Evolutionary conservation across 306 rosid genomes (phyloP), one percentile per base, ranked within the genome.

Genomic region (Aeschynomene evenia): DNA sequence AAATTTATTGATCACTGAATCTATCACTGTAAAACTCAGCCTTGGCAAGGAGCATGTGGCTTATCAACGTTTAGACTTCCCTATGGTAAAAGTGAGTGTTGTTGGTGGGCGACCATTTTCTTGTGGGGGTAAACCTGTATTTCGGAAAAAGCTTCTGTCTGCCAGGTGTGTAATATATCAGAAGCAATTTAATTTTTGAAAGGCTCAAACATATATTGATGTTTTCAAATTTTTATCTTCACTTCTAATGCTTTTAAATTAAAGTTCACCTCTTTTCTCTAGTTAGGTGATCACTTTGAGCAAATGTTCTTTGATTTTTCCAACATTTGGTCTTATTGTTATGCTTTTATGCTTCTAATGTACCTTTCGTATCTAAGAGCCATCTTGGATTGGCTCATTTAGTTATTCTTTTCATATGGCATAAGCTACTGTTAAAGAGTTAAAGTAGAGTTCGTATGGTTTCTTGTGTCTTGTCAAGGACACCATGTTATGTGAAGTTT

Each of bases 21-120:
- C 37, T 63, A 51, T 13, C 77, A 66, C 51, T 74, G 61, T 75
- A 51, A 68, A 71, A 9, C 51, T 81, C 92, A 94, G 98, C 80
- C 97, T 94, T 33, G 97, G 96, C 12, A 80, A 84, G 78, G 85
- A 79, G 54, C 97, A 94, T 13, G 91, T 87, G 74, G 98, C 81
- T 56, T 94, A 94, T 82, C 77, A 39, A 43, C 75, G 83, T 67
- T 50, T 84, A 77, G 97, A 94, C 82, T 94, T 84, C 63, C 94
- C 96, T 67, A 37, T 20, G 46, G 64, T 84, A 64, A 94, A 88
- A 83, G 76, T 87, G 54, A 94, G 96, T 46, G 74, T 94, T 72
- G 84, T 90, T 70, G 98, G 98, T 52, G 98, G 97, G 50, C 88
- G 96, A 19, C 97, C 98, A 50, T 94, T 94, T 85, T 88, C 97